Conservation (phyloP, 1,139 yeast species). For the Hansenula lynferdii region DNA sequence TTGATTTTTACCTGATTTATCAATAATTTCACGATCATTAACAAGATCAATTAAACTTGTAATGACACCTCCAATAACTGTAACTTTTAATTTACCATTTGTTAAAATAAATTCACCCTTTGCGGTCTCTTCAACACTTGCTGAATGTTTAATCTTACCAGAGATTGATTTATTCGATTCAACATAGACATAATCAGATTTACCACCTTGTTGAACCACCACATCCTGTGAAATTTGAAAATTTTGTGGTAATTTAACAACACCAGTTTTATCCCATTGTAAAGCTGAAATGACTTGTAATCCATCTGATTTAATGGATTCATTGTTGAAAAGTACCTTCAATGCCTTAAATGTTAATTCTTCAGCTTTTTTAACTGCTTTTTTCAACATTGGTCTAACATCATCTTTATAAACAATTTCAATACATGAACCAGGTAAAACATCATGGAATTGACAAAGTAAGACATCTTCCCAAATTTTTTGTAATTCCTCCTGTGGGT, state of each 20-base stretch:
- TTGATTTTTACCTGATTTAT: slow-evolving; percentile 43
- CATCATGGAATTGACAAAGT: slow-evolving; percentile 94
- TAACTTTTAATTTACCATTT: slow-evolving; percentile 58
- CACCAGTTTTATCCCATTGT: slow-evolving; percentile 64
- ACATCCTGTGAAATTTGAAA: slow-evolving; percentile 3
- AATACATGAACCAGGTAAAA: slow-evolving; percentile 92
- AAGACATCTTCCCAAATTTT: slow-evolving; percentile 84
- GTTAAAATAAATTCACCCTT: slow-evolving; percentile 44
- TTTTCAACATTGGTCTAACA: slow-evolving; percentile 73
- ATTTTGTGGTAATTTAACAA: slow-evolving; percentile 35
- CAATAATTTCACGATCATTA: slow-evolving; percentile 64
- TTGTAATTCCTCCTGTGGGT: slow-evolving; percentile 66
- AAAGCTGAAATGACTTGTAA: slow-evolving; percentile 40
- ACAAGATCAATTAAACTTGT: slow-evolving; percentile 60
- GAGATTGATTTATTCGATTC: slow-evolving; percentile 1
- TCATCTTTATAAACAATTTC: slow-evolving; percentile 92
- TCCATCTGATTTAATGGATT: slow-evolving; percentile 4
- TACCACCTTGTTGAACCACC: slow-evolving; percentile 11
- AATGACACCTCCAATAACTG: slow-evolving; percentile 57
- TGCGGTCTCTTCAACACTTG: slow-evolving; percentile 36
- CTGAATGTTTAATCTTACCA: slow-evolving; percentile 37
- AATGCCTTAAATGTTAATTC: slow-evolving; percentile 51
- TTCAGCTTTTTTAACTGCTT: slow-evolving; percentile 50
- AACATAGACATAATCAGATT: slow-evolving; percentile 17
- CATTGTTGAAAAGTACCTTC: slow-evolving; percentile 26